Conservation (phyloP, 345 rosid species). For the Melastoma malabathricum region DNA sequence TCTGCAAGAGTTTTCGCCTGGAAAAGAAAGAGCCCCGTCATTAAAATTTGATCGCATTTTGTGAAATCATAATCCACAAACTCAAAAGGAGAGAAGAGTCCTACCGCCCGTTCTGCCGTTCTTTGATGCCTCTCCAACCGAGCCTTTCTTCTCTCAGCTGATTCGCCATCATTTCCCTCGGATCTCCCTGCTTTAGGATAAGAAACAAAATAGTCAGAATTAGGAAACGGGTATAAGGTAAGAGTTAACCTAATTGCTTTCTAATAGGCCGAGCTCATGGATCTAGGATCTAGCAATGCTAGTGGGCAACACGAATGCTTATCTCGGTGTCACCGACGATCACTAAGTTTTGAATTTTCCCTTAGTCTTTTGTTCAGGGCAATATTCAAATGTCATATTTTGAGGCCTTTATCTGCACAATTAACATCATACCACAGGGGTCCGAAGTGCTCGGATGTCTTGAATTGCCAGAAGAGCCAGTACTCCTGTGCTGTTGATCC, state of each 20-base stretch:
- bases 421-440: slow-evolving; percentile 27
- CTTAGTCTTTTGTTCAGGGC: too few species aligned
- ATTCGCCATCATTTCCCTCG: slow-evolving; percentile 37
- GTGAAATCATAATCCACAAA: slow-evolving; percentile 3
- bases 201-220: slow-evolving; percentile 7
- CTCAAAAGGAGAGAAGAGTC: slow-evolving; percentile 7
- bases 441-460: slow-evolving; percentile 21
- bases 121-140: slow-evolving; percentile 62
- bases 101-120: slow-evolving; percentile 77
- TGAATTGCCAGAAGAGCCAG: slow-evolving; percentile 29
- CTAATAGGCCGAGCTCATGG: too few species aligned
- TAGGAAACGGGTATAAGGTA: neutral
- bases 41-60: slow-evolving; percentile 7
- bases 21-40: slow-evolving; percentile 15
- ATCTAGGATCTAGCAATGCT: too few species aligned
- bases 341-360: too few species aligned
- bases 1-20: slow-evolving; percentile 95
- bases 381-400: too few species aligned
- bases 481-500: slow-evolving; percentile 38
- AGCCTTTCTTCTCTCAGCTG: slow-evolving; percentile 53
- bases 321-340: too few species aligned
- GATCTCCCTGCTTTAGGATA: slow-evolving; percentile 25
- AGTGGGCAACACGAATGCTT: too few species aligned
- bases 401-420: too few species aligned
- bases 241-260: neutral